Conservation (phyloP, 2,329 filamentous ascomycete genomes). For the Pseudogymnoascus sp. region DNA sequence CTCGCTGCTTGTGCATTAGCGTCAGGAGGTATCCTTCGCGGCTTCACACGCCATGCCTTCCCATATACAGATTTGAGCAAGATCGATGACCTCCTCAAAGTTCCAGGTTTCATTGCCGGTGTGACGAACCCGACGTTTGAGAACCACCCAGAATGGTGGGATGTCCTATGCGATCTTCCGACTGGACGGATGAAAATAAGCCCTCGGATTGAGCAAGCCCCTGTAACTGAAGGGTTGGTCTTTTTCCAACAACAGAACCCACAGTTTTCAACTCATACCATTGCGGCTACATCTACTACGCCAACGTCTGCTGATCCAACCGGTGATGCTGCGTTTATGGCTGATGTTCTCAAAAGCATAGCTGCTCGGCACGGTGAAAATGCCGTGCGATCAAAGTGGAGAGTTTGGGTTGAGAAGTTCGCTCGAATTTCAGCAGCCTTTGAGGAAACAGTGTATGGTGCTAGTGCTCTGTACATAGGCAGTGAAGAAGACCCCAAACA, state of each 20-base stretch:
- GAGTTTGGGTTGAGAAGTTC: slow-evolving; percentile 90
- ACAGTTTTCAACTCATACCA: slow-evolving; percentile 44
- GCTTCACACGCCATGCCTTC: slow-evolving; percentile 93
- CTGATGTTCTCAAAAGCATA: slow-evolving; percentile 75
- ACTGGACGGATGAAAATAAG: slow-evolving; percentile 93
- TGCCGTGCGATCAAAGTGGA: slow-evolving; percentile 85
- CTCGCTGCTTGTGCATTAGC: slow-evolving; percentile 91
- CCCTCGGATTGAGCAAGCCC: slow-evolving; percentile 72
- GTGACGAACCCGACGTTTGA: slow-evolving; percentile 97
- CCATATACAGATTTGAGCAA: slow-evolving; percentile 97
- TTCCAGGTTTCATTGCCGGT: slow-evolving; percentile 94
- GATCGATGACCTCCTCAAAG: slow-evolving; percentile 90
- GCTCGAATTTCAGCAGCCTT: slow-evolving; percentile 88
- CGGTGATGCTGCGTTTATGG: slow-evolving; percentile 84
- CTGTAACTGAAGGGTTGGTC: slow-evolving; percentile 72
- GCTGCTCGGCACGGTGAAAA: slow-evolving; percentile 80
- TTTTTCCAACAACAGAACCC: slow-evolving; percentile 82
- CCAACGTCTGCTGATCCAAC: slow-evolving; percentile 56
- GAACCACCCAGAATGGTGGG: slow-evolving; percentile 96
- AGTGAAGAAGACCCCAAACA: slow-evolving; percentile 60
- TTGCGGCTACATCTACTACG: slow-evolving; percentile 28
- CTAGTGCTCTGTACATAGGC: slow-evolving; percentile 80
- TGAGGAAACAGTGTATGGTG: slow-evolving; percentile 91
- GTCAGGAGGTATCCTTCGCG: slow-evolving; percentile 83
- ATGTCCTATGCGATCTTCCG: slow-evolving; percentile 86